Base-by-base conservation (phyloP, 1,139 yeast species). In the Kodamaea derodonti region DNA sequence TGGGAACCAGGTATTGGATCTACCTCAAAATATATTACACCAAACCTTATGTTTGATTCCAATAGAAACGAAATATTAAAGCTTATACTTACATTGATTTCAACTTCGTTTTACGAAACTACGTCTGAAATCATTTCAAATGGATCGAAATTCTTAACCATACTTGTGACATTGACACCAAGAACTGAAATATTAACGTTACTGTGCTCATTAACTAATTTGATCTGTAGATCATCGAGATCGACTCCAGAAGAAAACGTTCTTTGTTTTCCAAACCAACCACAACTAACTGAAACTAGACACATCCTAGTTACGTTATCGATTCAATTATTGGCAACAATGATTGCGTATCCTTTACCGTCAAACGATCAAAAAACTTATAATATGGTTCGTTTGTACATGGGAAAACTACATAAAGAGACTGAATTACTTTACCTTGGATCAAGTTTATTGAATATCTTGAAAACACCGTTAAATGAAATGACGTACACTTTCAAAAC, bases 1-100 rank as follows among this genome's bases (percentile, higher is more conserved):
- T 85, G 95, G 95, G 94, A 84, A 47, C 78, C 85, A 0, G 95
- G 95, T 2, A 69, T 86, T 27, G 94, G 88, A 0, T 54, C 54
- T 2, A 43, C 58, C 10, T 62, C 67, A 3, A 62, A 60, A 34
- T 67, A 72, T 40, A 52, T 62, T 7, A 49, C 63, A 1, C 76
- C 83, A 0, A 64, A 71, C 34, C 63, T 76, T 4, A 65, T 17
- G 6, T 49, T 77, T 28, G 94, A 85, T 42, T 58, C 79, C 20
- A 79, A 84, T 52, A 69, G 95, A 45, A 56, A 79, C 4, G 95
- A 85, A 45, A 62, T 85, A 2, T 49, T 92, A 28, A 66, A 83
- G 35, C 60, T 87, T 10, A 40, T 90, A 9, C 48, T 84, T 5
- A 68, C 82, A 0, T 58, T 90, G n/a, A 66, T 76, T 16, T 83